These are phyloP conservation scores for Quillaja saponaria DNA, from an alignment of 306 rosid genomes.

Conservation along the genomic window DNA sequence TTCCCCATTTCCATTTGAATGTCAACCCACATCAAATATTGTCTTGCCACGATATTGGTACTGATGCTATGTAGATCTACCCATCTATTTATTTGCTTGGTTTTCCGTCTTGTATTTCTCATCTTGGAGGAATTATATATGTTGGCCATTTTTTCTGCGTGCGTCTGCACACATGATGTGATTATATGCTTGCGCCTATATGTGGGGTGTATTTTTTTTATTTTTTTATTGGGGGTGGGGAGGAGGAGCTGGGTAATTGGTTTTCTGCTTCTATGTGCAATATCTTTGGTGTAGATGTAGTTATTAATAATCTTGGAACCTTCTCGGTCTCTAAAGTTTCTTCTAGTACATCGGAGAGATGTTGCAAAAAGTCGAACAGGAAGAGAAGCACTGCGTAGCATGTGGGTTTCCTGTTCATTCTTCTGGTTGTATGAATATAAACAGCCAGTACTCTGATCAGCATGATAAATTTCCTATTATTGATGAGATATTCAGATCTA, in stretches of 20 bases:
- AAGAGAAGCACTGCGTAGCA: constrained; percentile 53
- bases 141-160: no score
- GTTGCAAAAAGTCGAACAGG: constrained; percentile 60
- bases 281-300: constrained; percentile 23
- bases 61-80: constrained; percentile 11
- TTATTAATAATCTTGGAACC: constrained; percentile 39
- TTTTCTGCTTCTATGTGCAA: constrained; percentile 21
- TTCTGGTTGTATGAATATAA: constrained; percentile 42
- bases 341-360: constrained; percentile 57
- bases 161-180: no score
- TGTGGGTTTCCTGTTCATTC: constrained; percentile 53
- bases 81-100: constrained; percentile 21
- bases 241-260: constrained; percentile 2
- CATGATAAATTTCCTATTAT: constrained; percentile 43
- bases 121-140: no score
- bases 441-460: constrained; percentile 45
- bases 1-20: constrained; percentile 14
- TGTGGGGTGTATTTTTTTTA: constrained; percentile 8
- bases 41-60: background rate
- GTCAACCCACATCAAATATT: constrained; percentile 2
- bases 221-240: background rate
- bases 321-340: constrained; percentile 45
- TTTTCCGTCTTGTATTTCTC: background rate
- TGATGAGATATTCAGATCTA: constrained; percentile 48
- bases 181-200: background rate